phyloP scores from a whole-genome alignment of 78 protist species.

The Dictyostelium brefeldianum region DNA sequence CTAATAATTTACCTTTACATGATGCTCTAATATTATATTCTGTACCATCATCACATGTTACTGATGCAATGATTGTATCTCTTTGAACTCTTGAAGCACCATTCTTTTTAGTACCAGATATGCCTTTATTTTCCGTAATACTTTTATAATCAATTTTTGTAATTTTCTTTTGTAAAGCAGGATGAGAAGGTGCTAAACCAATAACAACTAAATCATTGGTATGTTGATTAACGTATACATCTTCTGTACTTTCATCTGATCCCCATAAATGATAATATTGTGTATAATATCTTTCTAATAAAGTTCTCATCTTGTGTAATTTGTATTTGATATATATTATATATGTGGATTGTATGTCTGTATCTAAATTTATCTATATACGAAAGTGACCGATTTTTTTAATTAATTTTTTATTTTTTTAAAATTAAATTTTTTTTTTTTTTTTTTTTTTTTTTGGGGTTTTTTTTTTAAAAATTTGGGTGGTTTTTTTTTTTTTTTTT shows the following conservation, averaged over 20 bases:
- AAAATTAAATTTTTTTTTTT: not conserved
- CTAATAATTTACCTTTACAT: slow-evolving; percentile 59
- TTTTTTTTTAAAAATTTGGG: not conserved
- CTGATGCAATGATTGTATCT: slow-evolving; percentile 17
- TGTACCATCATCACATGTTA: slow-evolving; percentile 12
- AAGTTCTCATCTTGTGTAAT: slow-evolving; percentile 64
- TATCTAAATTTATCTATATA: too few relatives aligned
- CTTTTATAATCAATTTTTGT: too few relatives aligned
- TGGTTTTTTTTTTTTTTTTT: not conserved
- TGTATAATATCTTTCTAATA: slow-evolving; percentile 77
- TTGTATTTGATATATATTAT: not conserved
- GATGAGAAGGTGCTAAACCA: slow-evolving; percentile 70
- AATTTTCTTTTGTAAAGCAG: slow-evolving; percentile 15
- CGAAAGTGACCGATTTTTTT: too few relatives aligned
- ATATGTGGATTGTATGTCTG: too few relatives aligned
- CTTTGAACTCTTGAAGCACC: slow-evolving; percentile 22
- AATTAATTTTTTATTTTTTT: not conserved
- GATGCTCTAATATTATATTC: slow-evolving; percentile 21
- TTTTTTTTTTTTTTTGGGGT: not conserved
- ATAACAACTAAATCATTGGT: slow-evolving; percentile 50
- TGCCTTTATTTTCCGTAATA: slow-evolving; percentile 11
- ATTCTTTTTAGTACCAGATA: slow-evolving; percentile 29
- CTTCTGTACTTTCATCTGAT: slow-evolving; percentile 14
- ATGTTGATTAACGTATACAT: slow-evolving; percentile 55
- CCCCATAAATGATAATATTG: slow-evolving; percentile 8